phyloP scores from a whole-genome alignment of 192 early-diverging fungal genomes.

The Coemansia sp. region DNA sequence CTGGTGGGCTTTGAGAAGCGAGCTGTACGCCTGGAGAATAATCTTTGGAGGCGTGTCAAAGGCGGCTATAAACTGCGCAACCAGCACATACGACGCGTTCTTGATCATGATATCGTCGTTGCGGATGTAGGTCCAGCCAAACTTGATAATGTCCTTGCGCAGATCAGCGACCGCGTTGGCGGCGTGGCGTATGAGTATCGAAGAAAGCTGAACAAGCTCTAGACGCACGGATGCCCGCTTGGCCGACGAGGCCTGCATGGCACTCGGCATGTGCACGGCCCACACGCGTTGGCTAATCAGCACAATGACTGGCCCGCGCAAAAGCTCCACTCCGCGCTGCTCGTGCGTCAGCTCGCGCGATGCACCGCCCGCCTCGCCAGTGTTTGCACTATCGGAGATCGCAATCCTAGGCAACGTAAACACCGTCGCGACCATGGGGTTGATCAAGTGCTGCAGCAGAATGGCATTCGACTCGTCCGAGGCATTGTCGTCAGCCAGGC shows the following conservation, averaged over 20 bases:
- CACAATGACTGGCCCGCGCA: conserved; percentile 22
- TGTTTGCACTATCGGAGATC: conserved; percentile 56
- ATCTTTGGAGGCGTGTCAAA: conserved; percentile 91
- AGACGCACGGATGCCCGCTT: conserved; percentile 62
- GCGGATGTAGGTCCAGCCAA: conserved; percentile 85
- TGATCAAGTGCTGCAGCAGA: conserved; percentile 75
- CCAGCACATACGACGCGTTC: conserved; percentile 90
- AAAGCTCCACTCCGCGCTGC: conserved; percentile 35
- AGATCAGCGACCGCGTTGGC: conserved; percentile 71
- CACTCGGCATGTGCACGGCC: conserved; percentile 35
- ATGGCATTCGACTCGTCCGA: conserved; percentile 68
- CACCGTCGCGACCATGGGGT: conserved; percentile 63
- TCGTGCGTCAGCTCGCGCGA: conserved; percentile 19
- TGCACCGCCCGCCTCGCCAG: conserved; percentile 58
- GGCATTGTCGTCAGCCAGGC: conserved; percentile 58
- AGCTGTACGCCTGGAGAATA: conserved; percentile 81
- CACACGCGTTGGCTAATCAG: conserved; percentile 45
- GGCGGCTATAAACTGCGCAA: conserved; percentile 88
- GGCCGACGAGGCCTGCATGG: conserved; percentile 9
- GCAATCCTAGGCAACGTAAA: conserved; percentile 64
- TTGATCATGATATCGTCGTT: conserved; percentile 92
- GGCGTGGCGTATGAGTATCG: conserved; percentile 76
- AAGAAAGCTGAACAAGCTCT: conserved; percentile 89
- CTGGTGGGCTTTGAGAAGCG: conserved; percentile 85
- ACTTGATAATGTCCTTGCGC: conserved; percentile 90